Evolutionary conservation across 2,329 filamentous ascomycete species (phyloP).

Genomic region (Pseudogymnoascus sp.): DNA sequence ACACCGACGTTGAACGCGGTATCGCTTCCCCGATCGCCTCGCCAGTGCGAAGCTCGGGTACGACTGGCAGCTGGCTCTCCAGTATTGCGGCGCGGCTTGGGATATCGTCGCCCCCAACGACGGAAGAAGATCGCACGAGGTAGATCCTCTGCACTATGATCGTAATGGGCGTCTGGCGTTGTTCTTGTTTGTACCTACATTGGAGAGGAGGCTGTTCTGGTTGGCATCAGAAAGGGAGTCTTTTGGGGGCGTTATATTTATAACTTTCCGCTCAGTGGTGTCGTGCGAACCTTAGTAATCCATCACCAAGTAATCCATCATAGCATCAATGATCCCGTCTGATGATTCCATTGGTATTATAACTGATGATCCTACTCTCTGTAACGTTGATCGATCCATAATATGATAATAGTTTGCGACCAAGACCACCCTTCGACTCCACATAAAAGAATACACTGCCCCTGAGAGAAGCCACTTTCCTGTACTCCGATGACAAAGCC

Average conservation of each 20-base stretch:
- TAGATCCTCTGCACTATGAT: neutral
- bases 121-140: constrained; percentile 1
- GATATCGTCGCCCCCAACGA: neutral
- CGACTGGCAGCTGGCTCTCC: neutral
- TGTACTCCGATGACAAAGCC: neutral
- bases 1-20: constrained; percentile 36
- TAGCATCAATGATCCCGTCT: neutral
- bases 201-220: neutral
- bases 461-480: neutral
- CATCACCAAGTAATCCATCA: neutral
- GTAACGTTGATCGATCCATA: neutral
- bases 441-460: neutral
- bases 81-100: neutral
- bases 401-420: neutral
- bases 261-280: neutral
- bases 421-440: neutral
- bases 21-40: neutral
- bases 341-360: neutral
- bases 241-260: constrained; percentile 1
- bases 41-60: neutral
- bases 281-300: neutral
- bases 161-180: neutral
- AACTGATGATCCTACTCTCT: neutral
- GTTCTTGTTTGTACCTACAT: neutral
- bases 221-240: neutral